These are phyloP conservation scores for Tylopilus felleus DNA, from an alignment of 768 basidiomycete genomes.

Conservation along the genomic window DNA sequence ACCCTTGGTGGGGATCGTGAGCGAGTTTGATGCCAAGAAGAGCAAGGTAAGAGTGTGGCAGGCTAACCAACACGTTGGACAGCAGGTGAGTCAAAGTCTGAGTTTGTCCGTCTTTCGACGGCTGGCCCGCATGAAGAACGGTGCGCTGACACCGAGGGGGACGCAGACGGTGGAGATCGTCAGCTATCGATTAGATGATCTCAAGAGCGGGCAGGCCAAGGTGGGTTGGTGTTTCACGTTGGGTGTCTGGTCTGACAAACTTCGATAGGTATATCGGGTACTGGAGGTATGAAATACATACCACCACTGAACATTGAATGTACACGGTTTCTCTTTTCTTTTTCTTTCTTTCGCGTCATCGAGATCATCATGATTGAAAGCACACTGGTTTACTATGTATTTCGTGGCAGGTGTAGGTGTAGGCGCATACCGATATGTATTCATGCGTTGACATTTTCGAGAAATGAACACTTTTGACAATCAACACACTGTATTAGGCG, in stretches of 20 bases:
- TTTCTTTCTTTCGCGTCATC: not conserved
- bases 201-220: constrained; percentile 82
- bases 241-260: constrained; percentile 6
- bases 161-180: constrained; percentile 63
- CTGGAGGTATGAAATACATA: constrained; percentile 34
- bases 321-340: not conserved
- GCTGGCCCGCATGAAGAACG: constrained; percentile 31
- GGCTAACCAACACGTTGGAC: constrained; percentile 83
- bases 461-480: not conserved
- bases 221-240: constrained; percentile 33
- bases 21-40: constrained; percentile 85
- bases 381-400: not conserved
- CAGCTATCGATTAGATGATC: constrained; percentile 86
- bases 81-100: constrained; percentile 54
- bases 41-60: constrained; percentile 81
- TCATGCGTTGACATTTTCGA: not conserved
- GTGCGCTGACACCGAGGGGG: constrained; percentile 35
- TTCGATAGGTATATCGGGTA: constrained; percentile 37
- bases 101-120: constrained; percentile 24
- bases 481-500: constrained; percentile 1
- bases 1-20: constrained; percentile 68
- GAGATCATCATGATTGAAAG: not conserved
- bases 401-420: not conserved
- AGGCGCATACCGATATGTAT: not conserved
- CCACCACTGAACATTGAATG: not conserved